Conservation (phyloP, 2,329 filamentous ascomycete species). For the Raffaelea ambrosiae region DNA sequence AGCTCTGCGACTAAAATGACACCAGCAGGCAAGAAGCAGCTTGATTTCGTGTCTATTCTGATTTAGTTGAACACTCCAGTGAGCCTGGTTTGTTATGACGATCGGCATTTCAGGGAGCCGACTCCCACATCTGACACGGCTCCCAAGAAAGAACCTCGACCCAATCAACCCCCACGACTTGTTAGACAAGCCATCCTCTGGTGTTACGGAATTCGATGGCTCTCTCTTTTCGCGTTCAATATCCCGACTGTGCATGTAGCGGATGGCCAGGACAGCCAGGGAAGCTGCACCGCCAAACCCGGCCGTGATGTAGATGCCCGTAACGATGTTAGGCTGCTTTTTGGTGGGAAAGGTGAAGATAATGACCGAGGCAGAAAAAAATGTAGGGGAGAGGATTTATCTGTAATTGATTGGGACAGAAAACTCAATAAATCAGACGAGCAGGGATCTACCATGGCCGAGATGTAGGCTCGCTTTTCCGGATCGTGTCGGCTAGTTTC, state of each 20-base stretch:
- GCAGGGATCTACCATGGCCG: constrained; percentile 14
- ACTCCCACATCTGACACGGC: too few species aligned
- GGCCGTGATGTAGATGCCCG: constrained; percentile 20
- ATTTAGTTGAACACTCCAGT: too few species aligned
- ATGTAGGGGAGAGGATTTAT: constrained; percentile 21
- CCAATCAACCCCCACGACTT: background rate
- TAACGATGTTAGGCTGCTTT: constrained; percentile 20
- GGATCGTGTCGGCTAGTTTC: constrained; percentile 17
- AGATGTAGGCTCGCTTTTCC: constrained; percentile 19
- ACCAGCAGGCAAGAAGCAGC: too few species aligned
- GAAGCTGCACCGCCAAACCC: constrained; percentile 15
- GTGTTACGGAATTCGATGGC: background rate
- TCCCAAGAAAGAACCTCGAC: too few species aligned
- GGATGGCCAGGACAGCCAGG: constrained; percentile 13
- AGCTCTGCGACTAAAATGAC: too few species aligned
- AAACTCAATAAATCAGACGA: background rate
- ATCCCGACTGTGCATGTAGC: constrained; percentile 16
- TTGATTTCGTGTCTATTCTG: too few species aligned
- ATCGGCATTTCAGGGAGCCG: too few species aligned
- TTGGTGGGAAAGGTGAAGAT: constrained; percentile 21
- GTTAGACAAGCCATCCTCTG: background rate
- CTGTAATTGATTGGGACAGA: too few species aligned
- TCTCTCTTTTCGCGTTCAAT: constrained; percentile 3
- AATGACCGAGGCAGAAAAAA: constrained; percentile 20
- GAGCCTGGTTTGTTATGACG: too few species aligned